A percentile compares a stretch with the other conserved stretches of the same genome.
phyloP scores from a whole-genome alignment of 1,284 basidiomycete genomes.

The Blastosporella zonata region DNA sequence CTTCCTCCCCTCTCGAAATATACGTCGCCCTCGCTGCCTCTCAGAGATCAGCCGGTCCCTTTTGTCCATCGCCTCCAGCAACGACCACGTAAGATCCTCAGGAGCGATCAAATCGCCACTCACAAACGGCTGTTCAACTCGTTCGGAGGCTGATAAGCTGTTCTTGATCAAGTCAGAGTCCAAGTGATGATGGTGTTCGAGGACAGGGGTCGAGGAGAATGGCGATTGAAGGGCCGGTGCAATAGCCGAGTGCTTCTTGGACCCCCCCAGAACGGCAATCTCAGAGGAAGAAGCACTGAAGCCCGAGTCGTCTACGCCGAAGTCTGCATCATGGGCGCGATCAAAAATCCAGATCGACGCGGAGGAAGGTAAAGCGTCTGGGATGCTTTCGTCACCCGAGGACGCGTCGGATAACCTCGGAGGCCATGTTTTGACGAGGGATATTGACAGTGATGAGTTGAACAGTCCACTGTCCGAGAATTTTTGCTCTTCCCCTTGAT shows the following conservation, averaged over 20 bases:
- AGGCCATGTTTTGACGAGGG: background rate
- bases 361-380: conserved; percentile 23
- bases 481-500: background rate
- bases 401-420: conserved; percentile 3
- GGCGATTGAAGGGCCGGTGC: conserved; percentile 2
- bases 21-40: background rate
- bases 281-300: background rate
- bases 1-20: too few relatives aligned
- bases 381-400: conserved; percentile 15
- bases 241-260: background rate
- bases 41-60: conserved; percentile 18
- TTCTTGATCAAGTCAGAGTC: background rate
- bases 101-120: conserved; percentile 22
- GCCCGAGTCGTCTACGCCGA: background rate
- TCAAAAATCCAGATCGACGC: conserved; percentile 19
- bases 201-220: conserved; percentile 5
- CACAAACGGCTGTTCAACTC: background rate
- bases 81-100: conserved; percentile 36
- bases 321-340: conserved; percentile 1
- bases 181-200: background rate
- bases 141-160: background rate
- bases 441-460: conserved; percentile 7
- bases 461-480: conserved; percentile 2
- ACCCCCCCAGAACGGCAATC: too few relatives aligned
- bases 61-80: conserved; percentile 34